Conservation (phyloP, 768 basidiomycete species). For the Cystobasidium onofrii region DNA sequence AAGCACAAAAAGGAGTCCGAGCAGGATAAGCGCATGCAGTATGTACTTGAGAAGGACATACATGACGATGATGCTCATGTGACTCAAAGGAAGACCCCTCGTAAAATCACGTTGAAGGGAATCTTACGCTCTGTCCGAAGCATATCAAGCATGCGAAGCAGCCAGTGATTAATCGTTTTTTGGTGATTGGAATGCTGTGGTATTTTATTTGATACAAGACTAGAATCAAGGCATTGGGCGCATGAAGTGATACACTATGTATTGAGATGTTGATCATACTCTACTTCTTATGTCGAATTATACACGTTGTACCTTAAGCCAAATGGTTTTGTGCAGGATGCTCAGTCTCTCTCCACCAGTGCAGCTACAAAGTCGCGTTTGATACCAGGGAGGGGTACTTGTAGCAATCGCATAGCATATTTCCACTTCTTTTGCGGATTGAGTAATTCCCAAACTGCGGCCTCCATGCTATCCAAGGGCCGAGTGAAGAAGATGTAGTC, state of each 20-base stretch:
- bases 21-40: background rate
- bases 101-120: background rate
- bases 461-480: slow-evolving; percentile 32
- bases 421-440: slow-evolving; percentile 39
- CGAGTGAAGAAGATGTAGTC: slow-evolving; percentile 70
- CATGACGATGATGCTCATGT: background rate
- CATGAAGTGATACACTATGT: too few relatives aligned
- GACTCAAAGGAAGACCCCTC: background rate
- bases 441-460: slow-evolving; percentile 32
- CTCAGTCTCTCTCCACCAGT: slow-evolving; percentile 32
- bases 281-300: too few relatives aligned
- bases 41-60: background rate
- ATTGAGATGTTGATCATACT: too few relatives aligned
- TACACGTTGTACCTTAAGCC: too few relatives aligned
- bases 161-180: too few relatives aligned
- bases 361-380: slow-evolving; percentile 39
- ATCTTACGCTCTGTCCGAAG: background rate
- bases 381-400: slow-evolving; percentile 33
- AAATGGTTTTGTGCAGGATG: too few relatives aligned
- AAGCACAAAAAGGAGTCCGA: background rate
- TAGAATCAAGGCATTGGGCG: too few relatives aligned
- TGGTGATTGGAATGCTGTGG: too few relatives aligned
- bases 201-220: too few relatives aligned
- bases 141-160: too few relatives aligned
- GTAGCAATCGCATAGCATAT: slow-evolving; percentile 37